Conservation (phyloP, 129 eudicot genomes). For the Cynara cardunculus region DNA sequence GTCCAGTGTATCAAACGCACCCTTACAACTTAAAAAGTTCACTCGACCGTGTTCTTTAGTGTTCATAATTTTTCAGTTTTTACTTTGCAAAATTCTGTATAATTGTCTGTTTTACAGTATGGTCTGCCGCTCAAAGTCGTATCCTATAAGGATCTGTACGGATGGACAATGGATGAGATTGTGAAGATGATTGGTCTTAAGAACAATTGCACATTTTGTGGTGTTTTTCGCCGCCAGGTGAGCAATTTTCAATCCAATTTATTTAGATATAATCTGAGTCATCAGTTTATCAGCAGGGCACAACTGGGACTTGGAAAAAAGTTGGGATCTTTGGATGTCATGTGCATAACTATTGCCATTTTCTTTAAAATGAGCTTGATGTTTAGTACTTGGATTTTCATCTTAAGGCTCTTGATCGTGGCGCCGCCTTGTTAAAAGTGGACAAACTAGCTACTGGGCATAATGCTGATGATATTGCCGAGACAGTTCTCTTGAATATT, state of each 20-base stretch:
- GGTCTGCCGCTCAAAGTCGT: constrained; percentile 92
- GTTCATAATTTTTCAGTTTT: neutral
- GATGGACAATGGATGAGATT: constrained; percentile 99
- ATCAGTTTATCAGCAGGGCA: neutral
- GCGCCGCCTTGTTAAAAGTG: constrained; percentile 90
- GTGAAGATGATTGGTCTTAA: constrained; percentile 91
- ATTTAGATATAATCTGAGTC: neutral
- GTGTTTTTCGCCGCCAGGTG: constrained; percentile 94
- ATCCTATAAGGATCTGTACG: constrained; percentile 87
- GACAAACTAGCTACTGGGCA: constrained; percentile 95
- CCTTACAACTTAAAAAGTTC: too few relatives aligned
- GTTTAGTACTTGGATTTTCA: neutral
- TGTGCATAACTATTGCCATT: neutral
- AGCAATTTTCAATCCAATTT: constrained; percentile 2
- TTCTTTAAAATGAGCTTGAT: neutral
- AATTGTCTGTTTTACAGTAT: constrained; percentile 46
- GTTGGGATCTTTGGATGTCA: neutral
- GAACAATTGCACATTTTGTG: constrained; percentile 98
- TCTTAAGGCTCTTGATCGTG: constrained; percentile 97
- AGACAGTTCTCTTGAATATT: constrained; percentile 88
- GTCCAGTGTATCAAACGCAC: too few relatives aligned
- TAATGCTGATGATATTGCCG: constrained; percentile 96
- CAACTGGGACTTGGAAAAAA: neutral
- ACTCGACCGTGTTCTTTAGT: too few relatives aligned
- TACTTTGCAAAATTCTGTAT: neutral